A percentile compares a stretch with the other conserved stretches of the same genome.
Conservation (phyloP, 306 rosid genomes). For the Styphnolobium japonicum region DNA sequence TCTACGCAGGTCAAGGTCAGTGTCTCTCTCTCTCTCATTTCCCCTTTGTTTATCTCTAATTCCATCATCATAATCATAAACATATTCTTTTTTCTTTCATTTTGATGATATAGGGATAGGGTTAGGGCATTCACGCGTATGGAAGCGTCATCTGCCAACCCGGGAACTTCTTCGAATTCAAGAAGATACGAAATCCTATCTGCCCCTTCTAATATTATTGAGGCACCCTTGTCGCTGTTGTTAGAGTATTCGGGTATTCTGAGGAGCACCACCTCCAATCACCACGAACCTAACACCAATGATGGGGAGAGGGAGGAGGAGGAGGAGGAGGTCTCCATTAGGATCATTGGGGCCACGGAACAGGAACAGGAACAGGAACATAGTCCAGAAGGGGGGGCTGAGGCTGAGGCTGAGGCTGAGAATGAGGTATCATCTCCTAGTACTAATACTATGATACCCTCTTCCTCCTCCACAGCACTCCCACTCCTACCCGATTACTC, state of each 20-base stretch:
- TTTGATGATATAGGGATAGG: no score
- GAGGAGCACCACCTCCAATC: constrained; percentile 50
- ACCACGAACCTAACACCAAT: constrained; percentile 38
- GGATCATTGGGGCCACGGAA: constrained; percentile 77
- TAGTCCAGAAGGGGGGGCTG: no score
- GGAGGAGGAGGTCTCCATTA: constrained; percentile 86
- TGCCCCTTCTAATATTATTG: constrained; percentile 46
- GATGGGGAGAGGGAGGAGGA: no score
- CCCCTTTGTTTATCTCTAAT: not conserved
- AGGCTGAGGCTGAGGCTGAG: no score
- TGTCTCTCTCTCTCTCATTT: no score
- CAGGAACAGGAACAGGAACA: constrained; percentile 26
- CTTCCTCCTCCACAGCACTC: constrained; percentile 26
- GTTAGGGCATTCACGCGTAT: constrained; percentile 42
- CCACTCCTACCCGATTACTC: no score
- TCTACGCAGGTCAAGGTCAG: constrained; percentile 26
- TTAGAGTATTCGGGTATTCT: constrained; percentile 81
- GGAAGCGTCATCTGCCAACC: constrained; percentile 50
- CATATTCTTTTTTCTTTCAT: no score
- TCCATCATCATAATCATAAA: no score
- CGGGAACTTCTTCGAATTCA: constrained; percentile 27
- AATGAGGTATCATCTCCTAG: constrained; percentile 45
- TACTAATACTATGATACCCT: no score
- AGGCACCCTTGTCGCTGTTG: constrained; percentile 58
- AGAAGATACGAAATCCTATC: constrained; percentile 51